Base-by-base conservation (phyloP, 768 basidiomycete species). In the Boletus pseudo-olivaceus region DNA sequence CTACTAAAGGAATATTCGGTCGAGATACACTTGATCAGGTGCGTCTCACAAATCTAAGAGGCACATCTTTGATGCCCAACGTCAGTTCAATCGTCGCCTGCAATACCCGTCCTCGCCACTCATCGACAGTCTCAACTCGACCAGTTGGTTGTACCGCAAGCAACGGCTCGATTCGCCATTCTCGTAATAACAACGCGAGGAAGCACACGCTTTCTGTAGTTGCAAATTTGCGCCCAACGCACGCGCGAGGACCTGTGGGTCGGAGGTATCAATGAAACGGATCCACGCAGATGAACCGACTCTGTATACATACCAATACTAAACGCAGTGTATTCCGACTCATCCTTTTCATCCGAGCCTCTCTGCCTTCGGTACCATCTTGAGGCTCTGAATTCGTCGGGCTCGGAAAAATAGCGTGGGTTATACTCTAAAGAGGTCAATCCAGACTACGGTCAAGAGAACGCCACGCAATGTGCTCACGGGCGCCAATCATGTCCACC, bases 151-250 rank as follows among this genome's bases (percentile, higher is more conserved):
- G 45, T 39, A 32, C 47, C 20, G 58, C 46, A 27, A 82, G 62
- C n/a, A 75, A 49, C 1, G 81, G 79, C 47, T 79, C 75, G 11
- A 85, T 62, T 29, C 67, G 73, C 77, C 77, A 84, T 42, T 84
- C 82, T 17, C 79, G 72, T 20, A 83, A 64, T 8, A 84, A 60
- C 60, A 73, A 66, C 1, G 80, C 73, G 19, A 85, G 72, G 70
- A 84, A 80, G 46, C 74, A 76, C 17, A 84, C 75, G 2, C 75
- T 72, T 60, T 85, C 82, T 0, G 72, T 75, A 1, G 74, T 72
- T 3, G 83, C 80, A 58, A 85, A 85, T 55, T 76, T 80, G 29
- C 79, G 70, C 5, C 83, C 83, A 12, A 83, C 67, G 56, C 83
- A 85, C 15, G 65, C 60, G 15, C 82, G 75, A 30, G 81, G 80